Base-by-base conservation (phyloP, 495 filamentous ascomycete species). In the Hypoxylon lienhwacheense region DNA sequence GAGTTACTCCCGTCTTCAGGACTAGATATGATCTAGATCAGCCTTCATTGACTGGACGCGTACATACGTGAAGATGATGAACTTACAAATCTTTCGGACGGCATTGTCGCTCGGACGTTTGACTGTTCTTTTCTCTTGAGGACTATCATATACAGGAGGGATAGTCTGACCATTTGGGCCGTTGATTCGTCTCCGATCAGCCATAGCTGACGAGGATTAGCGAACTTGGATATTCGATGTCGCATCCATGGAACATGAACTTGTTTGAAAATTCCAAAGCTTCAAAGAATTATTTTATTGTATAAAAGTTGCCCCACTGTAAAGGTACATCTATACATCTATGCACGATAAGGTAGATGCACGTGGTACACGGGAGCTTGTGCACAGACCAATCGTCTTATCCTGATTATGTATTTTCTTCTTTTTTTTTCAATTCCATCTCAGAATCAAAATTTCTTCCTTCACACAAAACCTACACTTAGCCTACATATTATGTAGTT, bases 131-230 rank as follows among this genome's bases (percentile, higher is more conserved):
- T 65, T 63, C 41, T 66, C 53, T 47, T 55, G 33, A 48, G 43
- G 63, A 37, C 72, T 67, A 59, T 71, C 72, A 52, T 84, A 96
- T 0, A 90, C 71, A 5, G 88, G 85, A n/a, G 90, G 81, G 24
- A 78, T 74, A 15, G 91, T 96, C 33, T 85, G 83, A 39, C 86
- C 85, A 22, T 81, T 73, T 0, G 93, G 95, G 3, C 88, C 89
- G 72, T 97, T 97, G 68, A 96, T 85, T 53, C 93, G 84, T 72
- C 92, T 85, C 70, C 93, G 81, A 69, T 98, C 93, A 46, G 85
- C 77, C 88, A 92, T 92, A 37, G 61, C 56, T 56, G 33, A 55
- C 64, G 45, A 62, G 46, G 12, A 50, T 49, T 17, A 16, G 19
- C 6, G 26, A 11, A 24, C 16, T 28, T 25, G 25, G 35, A 4